Evolutionary conservation across 768 basidiomycete species (phyloP).

Genomic region (Auriscalpium orientale): DNA sequence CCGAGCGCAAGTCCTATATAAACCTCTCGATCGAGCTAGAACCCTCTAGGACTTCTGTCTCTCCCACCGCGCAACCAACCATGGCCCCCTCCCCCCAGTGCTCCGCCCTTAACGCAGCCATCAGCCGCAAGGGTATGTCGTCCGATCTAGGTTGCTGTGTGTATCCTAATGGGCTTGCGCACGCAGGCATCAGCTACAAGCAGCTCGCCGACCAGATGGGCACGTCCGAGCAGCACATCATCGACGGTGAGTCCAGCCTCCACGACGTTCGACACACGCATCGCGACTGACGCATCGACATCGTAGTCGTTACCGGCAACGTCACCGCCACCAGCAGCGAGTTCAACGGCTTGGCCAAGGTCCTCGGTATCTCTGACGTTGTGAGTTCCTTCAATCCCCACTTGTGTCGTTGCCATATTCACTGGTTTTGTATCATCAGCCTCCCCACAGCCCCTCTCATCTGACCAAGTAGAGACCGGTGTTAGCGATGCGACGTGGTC

Average conservation of each 20-base stretch:
- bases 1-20: not conserved
- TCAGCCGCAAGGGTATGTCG: constrained; percentile 39
- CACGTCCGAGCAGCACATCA: constrained; percentile 38
- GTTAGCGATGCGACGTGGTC: too few relatives aligned
- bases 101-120: constrained; percentile 47
- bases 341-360: constrained; percentile 39
- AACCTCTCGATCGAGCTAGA: too few relatives aligned
- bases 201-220: constrained; percentile 42
- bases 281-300: not conserved
- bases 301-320: constrained; percentile 42
- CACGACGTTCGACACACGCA: not conserved
- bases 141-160: not conserved
- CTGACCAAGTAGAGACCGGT: constrained; percentile 8
- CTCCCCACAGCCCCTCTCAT: constrained; percentile 23
- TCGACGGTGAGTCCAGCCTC: constrained; percentile 34
- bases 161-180: not conserved
- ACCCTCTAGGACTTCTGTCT: not conserved
- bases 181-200: constrained; percentile 39
- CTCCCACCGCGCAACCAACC: not conserved
- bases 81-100: constrained; percentile 53
- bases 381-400: constrained; percentile 21
- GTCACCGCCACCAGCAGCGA: constrained; percentile 38
- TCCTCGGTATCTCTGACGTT: constrained; percentile 30
- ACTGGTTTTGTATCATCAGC: constrained; percentile 10
- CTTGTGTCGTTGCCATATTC: not conserved